Evolutionary conservation across 1,284 basidiomycete genomes (phyloP).

Genomic region (Thelephora terrestris): DNA sequence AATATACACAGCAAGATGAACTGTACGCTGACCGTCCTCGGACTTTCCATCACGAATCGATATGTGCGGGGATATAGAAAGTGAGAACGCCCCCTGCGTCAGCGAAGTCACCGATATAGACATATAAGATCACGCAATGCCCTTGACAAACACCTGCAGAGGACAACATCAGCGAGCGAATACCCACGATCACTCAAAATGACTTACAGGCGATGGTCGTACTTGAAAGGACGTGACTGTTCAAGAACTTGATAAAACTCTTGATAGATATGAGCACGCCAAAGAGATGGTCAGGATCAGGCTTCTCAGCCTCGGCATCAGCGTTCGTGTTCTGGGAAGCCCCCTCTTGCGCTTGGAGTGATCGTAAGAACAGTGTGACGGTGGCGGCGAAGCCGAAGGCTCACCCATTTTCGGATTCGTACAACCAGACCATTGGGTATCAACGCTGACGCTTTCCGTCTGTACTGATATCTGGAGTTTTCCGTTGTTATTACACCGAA

Average conservation of each 20-base stretch:
- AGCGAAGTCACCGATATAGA: constrained; percentile 78
- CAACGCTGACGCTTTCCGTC: constrained; percentile 64
- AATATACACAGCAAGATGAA: too few relatives aligned
- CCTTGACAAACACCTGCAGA: constrained; percentile 69
- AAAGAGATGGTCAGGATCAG: constrained; percentile 45
- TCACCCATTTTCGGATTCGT: constrained; percentile 57
- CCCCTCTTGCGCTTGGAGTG: constrained; percentile 10
- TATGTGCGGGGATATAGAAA: constrained; percentile 72
- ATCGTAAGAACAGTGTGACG: neutral
- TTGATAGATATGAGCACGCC: constrained; percentile 62
- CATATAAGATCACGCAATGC: constrained; percentile 82
- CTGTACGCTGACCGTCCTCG: too few relatives aligned
- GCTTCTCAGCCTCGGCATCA: constrained; percentile 25
- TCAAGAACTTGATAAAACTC: constrained; percentile 78
- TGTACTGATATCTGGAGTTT: constrained; percentile 58
- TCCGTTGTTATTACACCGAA: constrained; percentile 60
- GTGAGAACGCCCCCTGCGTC: constrained; percentile 82
- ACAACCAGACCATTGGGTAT: constrained; percentile 74
- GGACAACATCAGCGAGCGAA: neutral
- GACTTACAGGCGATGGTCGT: constrained; percentile 77
- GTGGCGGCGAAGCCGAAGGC: constrained; percentile 15
- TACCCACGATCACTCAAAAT: neutral
- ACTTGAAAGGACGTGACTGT: constrained; percentile 75
- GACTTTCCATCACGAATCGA: constrained; percentile 26
- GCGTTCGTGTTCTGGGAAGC: constrained; percentile 23